Evolutionary conservation across 2,329 filamentous ascomycete species (phyloP).

Genomic region (Aspergillus chevalieri): DNA sequence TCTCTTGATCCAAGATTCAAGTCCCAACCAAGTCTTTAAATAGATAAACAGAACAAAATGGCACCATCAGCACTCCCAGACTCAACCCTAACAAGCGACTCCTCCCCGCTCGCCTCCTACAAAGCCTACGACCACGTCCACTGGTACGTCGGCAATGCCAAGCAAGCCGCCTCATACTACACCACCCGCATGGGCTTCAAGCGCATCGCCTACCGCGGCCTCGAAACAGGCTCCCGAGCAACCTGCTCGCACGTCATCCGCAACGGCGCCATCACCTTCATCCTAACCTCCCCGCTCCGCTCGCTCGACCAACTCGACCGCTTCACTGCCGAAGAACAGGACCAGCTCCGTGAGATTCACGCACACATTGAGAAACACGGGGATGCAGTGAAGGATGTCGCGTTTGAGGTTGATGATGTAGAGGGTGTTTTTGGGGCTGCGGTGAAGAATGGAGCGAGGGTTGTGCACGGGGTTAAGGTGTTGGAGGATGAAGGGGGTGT

Average conservation of each 20-base stretch:
- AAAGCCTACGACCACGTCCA: constrained; percentile 87
- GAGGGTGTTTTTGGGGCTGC: constrained; percentile 71
- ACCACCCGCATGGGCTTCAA: constrained; percentile 80
- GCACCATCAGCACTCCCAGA: constrained; percentile 27
- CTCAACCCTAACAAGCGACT: constrained; percentile 10
- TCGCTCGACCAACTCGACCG: constrained; percentile 59
- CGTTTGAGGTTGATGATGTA: constrained; percentile 89
- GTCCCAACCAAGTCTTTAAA: background rate
- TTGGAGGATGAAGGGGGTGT: constrained; percentile 58
- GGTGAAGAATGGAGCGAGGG: constrained; percentile 46
- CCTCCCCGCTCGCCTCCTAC: constrained; percentile 41
- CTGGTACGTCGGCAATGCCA: constrained; percentile 96
- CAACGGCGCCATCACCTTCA: constrained; percentile 39
- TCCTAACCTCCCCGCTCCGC: constrained; percentile 46
- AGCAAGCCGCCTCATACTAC: constrained; percentile 88
- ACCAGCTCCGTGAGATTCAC: constrained; percentile 67
- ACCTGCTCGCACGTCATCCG: constrained; percentile 70
- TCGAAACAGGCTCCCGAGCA: constrained; percentile 78
- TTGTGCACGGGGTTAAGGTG: constrained; percentile 47
- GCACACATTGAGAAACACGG: constrained; percentile 79
- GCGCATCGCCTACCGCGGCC: constrained; percentile 73
- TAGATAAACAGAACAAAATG: constrained; percentile 12
- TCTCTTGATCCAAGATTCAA: background rate
- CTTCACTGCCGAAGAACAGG: constrained; percentile 51
- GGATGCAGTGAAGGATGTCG: constrained; percentile 90